Conservation (phyloP, 1,139 yeast species). For the Petasospora rhodanensis region DNA sequence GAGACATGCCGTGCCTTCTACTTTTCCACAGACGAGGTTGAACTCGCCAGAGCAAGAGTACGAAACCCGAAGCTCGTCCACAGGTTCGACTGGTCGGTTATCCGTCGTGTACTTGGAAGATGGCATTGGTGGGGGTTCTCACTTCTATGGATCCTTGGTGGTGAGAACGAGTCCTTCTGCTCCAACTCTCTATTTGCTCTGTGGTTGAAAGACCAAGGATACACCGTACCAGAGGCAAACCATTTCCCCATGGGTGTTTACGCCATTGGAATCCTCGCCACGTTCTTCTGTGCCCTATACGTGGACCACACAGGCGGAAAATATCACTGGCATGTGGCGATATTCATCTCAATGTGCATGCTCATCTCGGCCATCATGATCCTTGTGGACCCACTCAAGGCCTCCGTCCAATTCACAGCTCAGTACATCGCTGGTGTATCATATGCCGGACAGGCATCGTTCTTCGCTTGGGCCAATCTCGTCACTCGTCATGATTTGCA, state of each 20-base stretch:
- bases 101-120: constrained; percentile 44
- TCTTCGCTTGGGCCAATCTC: constrained; percentile 58
- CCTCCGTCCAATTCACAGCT: constrained; percentile 43
- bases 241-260: constrained; percentile 56
- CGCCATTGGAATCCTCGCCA: constrained; percentile 48
- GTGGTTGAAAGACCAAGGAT: constrained; percentile 41
- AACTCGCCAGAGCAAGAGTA: constrained; percentile 36
- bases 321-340: constrained; percentile 46
- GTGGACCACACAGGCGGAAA: constrained; percentile 46
- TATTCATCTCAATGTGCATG: constrained; percentile 37
- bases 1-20: constrained; percentile 40
- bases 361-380: constrained; percentile 44
- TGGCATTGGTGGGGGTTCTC: constrained; percentile 62
- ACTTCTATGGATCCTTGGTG: constrained; percentile 54
- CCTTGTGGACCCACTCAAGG: constrained; percentile 32
- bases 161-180: constrained; percentile 52
- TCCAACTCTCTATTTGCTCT: constrained; percentile 50
- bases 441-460: constrained; percentile 54
- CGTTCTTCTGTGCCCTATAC: constrained; percentile 42
- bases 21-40: constrained; percentile 35
- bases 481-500: constrained; percentile 50
- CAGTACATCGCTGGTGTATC: constrained; percentile 51
- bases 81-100: constrained; percentile 39
- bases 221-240: constrained; percentile 44
- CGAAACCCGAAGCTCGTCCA: constrained; percentile 35